Percentiles rank a stretch among this genome's conserved stretches.
Evolutionary conservation across 1,139 yeast species (phyloP).

Genomic region (Kodamaea anthophila): DNA sequence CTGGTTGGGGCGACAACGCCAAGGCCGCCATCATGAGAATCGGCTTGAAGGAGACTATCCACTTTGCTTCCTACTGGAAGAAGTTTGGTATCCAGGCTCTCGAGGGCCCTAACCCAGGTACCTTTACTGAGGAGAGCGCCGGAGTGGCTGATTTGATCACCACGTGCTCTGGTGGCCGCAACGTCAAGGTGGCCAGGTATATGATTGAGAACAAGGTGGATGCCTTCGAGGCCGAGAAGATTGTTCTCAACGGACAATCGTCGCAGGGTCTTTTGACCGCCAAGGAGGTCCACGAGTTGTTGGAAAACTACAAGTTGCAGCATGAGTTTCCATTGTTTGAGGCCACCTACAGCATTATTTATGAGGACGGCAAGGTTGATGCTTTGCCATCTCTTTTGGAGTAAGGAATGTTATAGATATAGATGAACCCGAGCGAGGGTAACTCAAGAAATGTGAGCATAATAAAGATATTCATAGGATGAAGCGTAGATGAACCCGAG

Average conservation of each 20-base stretch:
- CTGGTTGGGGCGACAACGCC: constrained; percentile 98
- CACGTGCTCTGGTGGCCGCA: constrained; percentile 94
- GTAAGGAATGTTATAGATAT: constrained; percentile 8
- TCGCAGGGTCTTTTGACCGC: constrained; percentile 92
- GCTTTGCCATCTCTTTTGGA: constrained; percentile 60
- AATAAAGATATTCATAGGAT: too few species aligned
- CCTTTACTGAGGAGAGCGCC: constrained; percentile 87
- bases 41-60: constrained; percentile 80
- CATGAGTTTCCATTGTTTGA: constrained; percentile 83
- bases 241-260: constrained; percentile 82
- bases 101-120: constrained; percentile 63
- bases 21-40: constrained; percentile 94
- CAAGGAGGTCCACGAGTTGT: constrained; percentile 82
- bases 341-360: constrained; percentile 78
- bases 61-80: constrained; percentile 40
- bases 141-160: constrained; percentile 97
- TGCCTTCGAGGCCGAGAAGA: constrained; percentile 77
- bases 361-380: constrained; percentile 60
- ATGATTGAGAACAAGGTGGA: constrained; percentile 66
- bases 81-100: constrained; percentile 66
- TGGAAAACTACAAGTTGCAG: constrained; percentile 51
- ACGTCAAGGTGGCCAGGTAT: constrained; percentile 78
- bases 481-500: too few species aligned
- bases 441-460: too few species aligned
- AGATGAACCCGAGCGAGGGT: too few species aligned